Evolutionary conservation across 176 grass and related monocot species (phyloP), one percentile per base, ranked within the genome.

Genomic region (Luzula sylvatica): DNA sequence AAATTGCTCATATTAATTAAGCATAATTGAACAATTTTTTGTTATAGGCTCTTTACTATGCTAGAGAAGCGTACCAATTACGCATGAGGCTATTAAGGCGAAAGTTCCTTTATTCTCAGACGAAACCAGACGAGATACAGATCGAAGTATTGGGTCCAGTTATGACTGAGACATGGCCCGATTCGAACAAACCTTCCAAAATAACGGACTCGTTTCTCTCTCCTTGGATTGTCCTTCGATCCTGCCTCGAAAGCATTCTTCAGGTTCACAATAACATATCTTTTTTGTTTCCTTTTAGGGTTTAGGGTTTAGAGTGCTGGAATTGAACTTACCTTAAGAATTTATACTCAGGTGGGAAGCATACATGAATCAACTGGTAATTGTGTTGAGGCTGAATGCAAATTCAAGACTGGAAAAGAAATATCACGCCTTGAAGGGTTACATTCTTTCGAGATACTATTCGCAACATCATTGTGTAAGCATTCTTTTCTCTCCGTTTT

Each of bases 171-270:
- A 67, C 55, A 45, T 96, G 90, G 90, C 81, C 74, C 18, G 38
- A 70, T 79, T 50, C 24, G 12, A 67, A 39, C 52, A 82, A 26
- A 67, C 61, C 70, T 72, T n/a, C 19, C 18, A 59, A 14, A 56
- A 26, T 35, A 7, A 21, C 23, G 50, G 80, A 96, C 55, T 79
- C 40, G 69, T 76, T 76, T 65, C 71, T 79, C 40, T 85, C 84
- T 55, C 49, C 81, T 48, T 96, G 90, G 90, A 74, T 28, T 76
- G 67, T 82, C 50, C 77, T 96, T 51, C 75, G 77, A 65, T 89
- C 66, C 65, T 96, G 73, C 27, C 83, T 96, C 54, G 90, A 96
- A 70, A 96, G 90, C 71, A 89, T 63, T 64, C 82, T 96, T 67
- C 90, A 96, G 90, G 90, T 96, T 53, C n/a, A 16, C 50, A 56